Evolutionary conservation across 2,329 filamentous ascomycete species (phyloP).

Genomic region (Cercospora nicotianae): DNA sequence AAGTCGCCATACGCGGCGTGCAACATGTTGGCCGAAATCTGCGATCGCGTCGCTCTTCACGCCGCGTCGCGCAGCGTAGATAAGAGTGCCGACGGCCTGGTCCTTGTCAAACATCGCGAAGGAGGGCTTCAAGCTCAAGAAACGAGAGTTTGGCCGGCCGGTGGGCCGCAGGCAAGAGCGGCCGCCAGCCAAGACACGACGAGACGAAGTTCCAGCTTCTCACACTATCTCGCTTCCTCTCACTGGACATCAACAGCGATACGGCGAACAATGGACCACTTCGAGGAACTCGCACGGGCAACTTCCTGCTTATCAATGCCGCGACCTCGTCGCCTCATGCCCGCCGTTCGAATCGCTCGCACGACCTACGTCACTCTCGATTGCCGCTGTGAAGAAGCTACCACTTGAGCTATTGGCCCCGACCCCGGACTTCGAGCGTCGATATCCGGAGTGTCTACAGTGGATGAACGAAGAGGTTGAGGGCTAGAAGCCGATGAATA

Average conservation of each 20-base stretch:
- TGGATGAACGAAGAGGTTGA: not conserved
- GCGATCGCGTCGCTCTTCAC: not conserved
- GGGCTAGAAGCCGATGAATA: not conserved
- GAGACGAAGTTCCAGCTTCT: conserved; percentile 53
- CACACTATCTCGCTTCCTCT: conserved; percentile 28
- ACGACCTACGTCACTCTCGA: not conserved
- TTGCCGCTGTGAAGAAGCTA: not conserved
- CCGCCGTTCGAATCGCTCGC: not conserved
- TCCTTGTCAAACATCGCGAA: not conserved
- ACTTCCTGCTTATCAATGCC: not conserved
- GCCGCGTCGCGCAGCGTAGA: conserved; percentile 8
- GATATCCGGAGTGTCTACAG: not conserved
- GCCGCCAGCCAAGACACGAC: conserved; percentile 53
- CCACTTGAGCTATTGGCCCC: not conserved
- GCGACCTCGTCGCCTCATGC: not conserved
- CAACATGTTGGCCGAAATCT: not conserved
- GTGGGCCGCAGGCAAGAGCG: conserved; percentile 1
- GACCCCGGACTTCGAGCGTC: not conserved
- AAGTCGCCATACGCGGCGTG: not conserved
- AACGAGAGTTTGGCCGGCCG: not conserved
- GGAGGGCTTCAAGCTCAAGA: not conserved
- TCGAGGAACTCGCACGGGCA: not conserved
- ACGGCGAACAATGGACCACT: not conserved
- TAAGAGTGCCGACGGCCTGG: conserved; percentile 5
- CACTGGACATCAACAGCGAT: not conserved